Base-by-base conservation (phyloP, 495 filamentous ascomycete genomes). In the Daldinia childiae region DNA sequence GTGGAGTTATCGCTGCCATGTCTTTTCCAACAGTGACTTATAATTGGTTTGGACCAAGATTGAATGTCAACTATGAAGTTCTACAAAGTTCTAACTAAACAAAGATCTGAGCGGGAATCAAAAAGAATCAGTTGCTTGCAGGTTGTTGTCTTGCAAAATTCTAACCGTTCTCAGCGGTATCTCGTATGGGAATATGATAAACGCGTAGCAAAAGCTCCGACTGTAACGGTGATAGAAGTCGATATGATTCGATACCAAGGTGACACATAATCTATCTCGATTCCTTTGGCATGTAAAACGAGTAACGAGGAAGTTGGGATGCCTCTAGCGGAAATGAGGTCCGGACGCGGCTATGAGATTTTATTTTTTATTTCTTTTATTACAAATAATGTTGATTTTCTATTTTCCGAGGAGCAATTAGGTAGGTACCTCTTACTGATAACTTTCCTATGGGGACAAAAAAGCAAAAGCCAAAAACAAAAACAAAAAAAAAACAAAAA, bases 171-270 rank as follows among this genome's bases (percentile, higher is more conserved):
- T 57, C 4, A 36, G 24, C 15, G 8, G 57, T 9, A 30, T 27
- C 38, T 39, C 14, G 36, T 29, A 24, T 29, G 36, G 17, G 15
- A 21, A 39, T 29, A 24, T 29, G 36, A 45, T 6, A 36, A 39
- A 39, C 61, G 58, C 70, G 70, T 48, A 73, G 70, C 56, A 73
- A 68, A 73, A 65, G 64, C 70, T 73, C 70, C 70, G 70, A 61
- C 30, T 56, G 27, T 45, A 62, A 61, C 64, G 38, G 56, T 32
- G 4, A 32, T 11, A 52, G 45, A n/a, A 14, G 17, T 30, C 21
- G 17, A 4, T 4, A 12, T 39, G 54, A 30, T 57, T 54, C 52
- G 38, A 39, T 45, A 45, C 41, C 39, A 24, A 48, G 26, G 54
- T 68, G 50, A 67, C 48, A 65, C 36, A 51, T 32, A 43, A 45